Base-by-base conservation (phyloP, 139 green algal species). In the Tetradesmus obliquus region DNA sequence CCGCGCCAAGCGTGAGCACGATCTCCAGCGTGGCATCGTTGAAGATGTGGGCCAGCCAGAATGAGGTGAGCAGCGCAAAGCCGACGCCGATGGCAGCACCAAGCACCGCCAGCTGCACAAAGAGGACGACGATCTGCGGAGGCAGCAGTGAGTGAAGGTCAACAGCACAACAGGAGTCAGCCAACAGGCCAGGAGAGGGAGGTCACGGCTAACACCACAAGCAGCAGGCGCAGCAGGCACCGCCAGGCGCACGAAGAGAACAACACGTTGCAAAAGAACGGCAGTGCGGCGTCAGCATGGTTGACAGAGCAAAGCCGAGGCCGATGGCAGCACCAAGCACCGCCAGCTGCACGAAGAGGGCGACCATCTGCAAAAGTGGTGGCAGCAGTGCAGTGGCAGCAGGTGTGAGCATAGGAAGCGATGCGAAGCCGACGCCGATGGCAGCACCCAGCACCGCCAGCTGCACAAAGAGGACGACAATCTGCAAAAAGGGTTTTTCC, bases 11-110 rank as follows among this genome's bases (percentile, higher is more conserved):
- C 2, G 96, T 96, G 1, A 96, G 45, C 32, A 91, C 95, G 57
- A 97, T 95, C 71, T 97, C 95, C 1, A 87, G 89, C 1, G 94
- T 55, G 0, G 90, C 15, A 45, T 96, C 93, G 32, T 96, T 96
- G 87, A 94, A 96, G 12, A 96, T 91, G 84, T 60, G 69, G 1
- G 53, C 19, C 81, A 94, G 92, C 87, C 74, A 86, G 93, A 94
- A 95, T 24, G 93, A 12, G 5, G 92, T 95, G 24, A 90, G 74
- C 19, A 81, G 90, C 5, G 92, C 94, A 91, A 96, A 96, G 0
- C 87, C 92, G 0, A 97, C 22, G 0, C 96, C 96, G 51, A 95
- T 62, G 8, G 88, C 91, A 1, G 94, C 90, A 15, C 94, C 96
- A 0, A 95, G 91, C 2, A 96, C 5, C 0, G 92, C 88, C n/a